Percentiles rank a stretch among this genome's conserved stretches.
Evolutionary conservation across 345 rosid genomes (phyloP).

Genomic region (Camelina neglecta): DNA sequence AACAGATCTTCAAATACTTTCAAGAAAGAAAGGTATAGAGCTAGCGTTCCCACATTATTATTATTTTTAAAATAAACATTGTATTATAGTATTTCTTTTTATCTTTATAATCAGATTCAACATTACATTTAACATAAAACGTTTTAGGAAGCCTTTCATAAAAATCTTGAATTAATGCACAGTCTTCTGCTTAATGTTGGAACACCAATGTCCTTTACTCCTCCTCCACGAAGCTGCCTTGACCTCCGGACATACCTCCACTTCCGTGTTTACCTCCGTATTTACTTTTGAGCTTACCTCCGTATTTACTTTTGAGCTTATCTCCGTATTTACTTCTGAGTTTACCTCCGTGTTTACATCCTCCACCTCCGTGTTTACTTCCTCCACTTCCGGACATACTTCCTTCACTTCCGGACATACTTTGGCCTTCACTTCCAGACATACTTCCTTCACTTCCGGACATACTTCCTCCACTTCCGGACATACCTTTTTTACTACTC

Average conservation of each 20-base stretch:
- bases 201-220: neutral
- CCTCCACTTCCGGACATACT: neutral
- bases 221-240: neutral
- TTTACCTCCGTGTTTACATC: neutral
- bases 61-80: constrained; percentile 3
- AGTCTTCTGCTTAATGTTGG: constrained; percentile 2
- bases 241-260: neutral
- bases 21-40: neutral
- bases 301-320: neutral
- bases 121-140: constrained; percentile 16
- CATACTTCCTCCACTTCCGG: neutral
- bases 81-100: neutral
- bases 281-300: neutral
- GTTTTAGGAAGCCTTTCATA: neutral
- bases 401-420: neutral
- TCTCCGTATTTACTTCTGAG: neutral
- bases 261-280: neutral
- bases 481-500: neutral
- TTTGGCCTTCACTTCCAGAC: neutral
- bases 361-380: no score
- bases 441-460: neutral
- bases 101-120: constrained; percentile 5
- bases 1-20: neutral
- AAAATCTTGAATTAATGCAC: constrained; percentile 9
- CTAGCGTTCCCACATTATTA: neutral